Percentiles rank a stretch among this genome's conserved stretches.
These are phyloP conservation scores for Annulohypoxylon stygium DNA, from an alignment of 495 filamentous ascomycete species.

Conservation along the genomic window DNA sequence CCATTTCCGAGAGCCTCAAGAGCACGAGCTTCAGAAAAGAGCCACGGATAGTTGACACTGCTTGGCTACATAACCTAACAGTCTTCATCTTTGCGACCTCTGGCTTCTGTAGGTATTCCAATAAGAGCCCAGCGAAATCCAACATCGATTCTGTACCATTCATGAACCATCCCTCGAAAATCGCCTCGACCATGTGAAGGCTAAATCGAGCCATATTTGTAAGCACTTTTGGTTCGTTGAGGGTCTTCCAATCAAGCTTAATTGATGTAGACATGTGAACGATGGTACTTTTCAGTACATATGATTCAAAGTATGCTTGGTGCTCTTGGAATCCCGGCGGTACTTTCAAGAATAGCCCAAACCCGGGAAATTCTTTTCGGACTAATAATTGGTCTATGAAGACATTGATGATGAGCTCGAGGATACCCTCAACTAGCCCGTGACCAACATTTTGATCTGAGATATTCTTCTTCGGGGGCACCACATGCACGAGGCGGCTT, in stretches of 20 bases:
- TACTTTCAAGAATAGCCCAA: conserved; percentile 88
- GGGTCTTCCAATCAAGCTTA: conserved; percentile 74
- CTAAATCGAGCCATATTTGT: conserved; percentile 86
- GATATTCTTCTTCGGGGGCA: conserved; percentile 68
- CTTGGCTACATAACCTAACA: conserved; percentile 87
- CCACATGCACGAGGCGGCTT: conserved; percentile 71
- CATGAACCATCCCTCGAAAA: conserved; percentile 96
- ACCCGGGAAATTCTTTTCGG: conserved; percentile 90
- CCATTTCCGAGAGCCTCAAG: conserved; percentile 84
- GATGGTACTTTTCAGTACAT: conserved; percentile 81
- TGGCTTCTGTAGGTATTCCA: conserved; percentile 90
- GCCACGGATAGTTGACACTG: conserved; percentile 77
- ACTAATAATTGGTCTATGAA: conserved; percentile 85
- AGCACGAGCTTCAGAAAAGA: conserved; percentile 82
- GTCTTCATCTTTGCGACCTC: conserved; percentile 84
- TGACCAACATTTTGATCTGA: conserved; percentile 69
- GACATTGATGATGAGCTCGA: conserved; percentile 80
- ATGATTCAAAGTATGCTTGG: conserved; percentile 94
- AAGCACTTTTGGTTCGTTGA: conserved; percentile 86
- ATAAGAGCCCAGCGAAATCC: conserved; percentile 85
- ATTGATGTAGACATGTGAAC: conserved; percentile 76
- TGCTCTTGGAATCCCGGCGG: conserved; percentile 94
- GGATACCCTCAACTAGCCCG: conserved; percentile 76
- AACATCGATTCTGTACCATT: conserved; percentile 83
- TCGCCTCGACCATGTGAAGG: conserved; percentile 83